Evolutionary conservation across 192 early-diverging fungal genomes (phyloP), one percentile per base, ranked within the genome.

Genomic region (Funneliformis mosseae): DNA sequence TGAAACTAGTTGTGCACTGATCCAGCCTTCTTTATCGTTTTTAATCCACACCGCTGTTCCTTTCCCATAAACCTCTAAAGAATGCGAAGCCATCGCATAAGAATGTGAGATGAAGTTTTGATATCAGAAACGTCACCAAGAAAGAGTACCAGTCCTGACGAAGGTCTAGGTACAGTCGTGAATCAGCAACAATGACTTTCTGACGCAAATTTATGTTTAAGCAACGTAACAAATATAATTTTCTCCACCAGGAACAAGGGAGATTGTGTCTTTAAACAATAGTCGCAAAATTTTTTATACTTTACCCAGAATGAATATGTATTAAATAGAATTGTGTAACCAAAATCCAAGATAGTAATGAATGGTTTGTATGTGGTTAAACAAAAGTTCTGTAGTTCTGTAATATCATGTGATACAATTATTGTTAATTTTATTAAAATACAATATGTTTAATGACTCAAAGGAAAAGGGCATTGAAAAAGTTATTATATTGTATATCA

Each of bases 11-110:
- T 88, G 81, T 16, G 90, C 96, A 77, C 92, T 90, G 74, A 95
- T 87, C 95, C 95, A 98, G 38, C 92, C 96, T 72, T 96, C 93
- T 46, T 91, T 88, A 2, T 91, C 91, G 80, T 98, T 94, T 73
- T 90, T 88, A 82, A 97, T 95, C 96, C 96, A 98, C 50, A 96
- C 96, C 78, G 88, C 86, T 76, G 92, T 92, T 45, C 93, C 94
- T 75, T 91, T 90, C 70, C 88, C 87, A 83, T 90, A 94, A 75
- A 91, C 89, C 62, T 93, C 92, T 59, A 94, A 84, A 43, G 86
- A 79, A 18, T 79, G 66, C 21, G 78, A 78, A 42, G 77, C 38
- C 77, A 78, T 78, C 60, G 33, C 69, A 16, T 77, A 48, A 18
- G 66, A 39, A 12, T n/a, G 4, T 55, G 12, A 21, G 68, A 70